A percentile compares a stretch with the other conserved stretches of the same genome.
phyloP scores from a whole-genome alignment of 768 basidiomycete genomes.

The Boletellus ananas region DNA sequence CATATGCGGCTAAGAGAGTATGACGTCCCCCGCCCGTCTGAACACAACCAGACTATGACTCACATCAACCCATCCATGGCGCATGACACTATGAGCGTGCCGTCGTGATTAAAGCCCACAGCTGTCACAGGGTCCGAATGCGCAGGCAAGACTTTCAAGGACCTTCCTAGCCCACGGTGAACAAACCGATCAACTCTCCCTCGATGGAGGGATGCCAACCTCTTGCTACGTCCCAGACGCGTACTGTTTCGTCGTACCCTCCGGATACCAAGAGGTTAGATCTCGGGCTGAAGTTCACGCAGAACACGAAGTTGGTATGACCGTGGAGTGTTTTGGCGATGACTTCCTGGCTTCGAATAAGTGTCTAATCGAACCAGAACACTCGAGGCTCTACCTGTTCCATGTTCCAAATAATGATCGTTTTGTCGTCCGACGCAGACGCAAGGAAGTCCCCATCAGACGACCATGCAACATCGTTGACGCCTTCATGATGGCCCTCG shows the following conservation, averaged over 20 bases:
- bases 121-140: conserved; percentile 97
- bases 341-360: conserved; percentile 40
- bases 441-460: conserved; percentile 78
- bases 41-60: conserved; percentile 24
- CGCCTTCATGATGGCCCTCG: conserved; percentile 72
- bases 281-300: conserved; percentile 86
- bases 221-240: conserved; percentile 94
- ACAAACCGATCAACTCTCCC: neutral
- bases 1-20: conserved; percentile 76
- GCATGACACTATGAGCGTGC: conserved; percentile 89
- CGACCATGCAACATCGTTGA: conserved; percentile 92
- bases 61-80: conserved; percentile 98
- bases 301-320: conserved; percentile 94
- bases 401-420: conserved; percentile 80
- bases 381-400: conserved; percentile 45
- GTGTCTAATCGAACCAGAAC: neutral
- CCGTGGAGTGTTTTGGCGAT: conserved; percentile 67
- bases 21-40: neutral
- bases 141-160: conserved; percentile 86
- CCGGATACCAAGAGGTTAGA: conserved; percentile 91
- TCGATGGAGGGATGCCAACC: conserved; percentile 41
- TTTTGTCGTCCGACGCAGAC: conserved; percentile 91
- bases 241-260: conserved; percentile 92
- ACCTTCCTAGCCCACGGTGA: conserved; percentile 51
- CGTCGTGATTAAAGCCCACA: conserved; percentile 91